Percentiles rank a stretch among this genome's conserved stretches.
These are phyloP conservation scores for Strobilomyces dryophilus DNA, from an alignment of 768 basidiomycete genomes.

Conservation along the genomic window DNA sequence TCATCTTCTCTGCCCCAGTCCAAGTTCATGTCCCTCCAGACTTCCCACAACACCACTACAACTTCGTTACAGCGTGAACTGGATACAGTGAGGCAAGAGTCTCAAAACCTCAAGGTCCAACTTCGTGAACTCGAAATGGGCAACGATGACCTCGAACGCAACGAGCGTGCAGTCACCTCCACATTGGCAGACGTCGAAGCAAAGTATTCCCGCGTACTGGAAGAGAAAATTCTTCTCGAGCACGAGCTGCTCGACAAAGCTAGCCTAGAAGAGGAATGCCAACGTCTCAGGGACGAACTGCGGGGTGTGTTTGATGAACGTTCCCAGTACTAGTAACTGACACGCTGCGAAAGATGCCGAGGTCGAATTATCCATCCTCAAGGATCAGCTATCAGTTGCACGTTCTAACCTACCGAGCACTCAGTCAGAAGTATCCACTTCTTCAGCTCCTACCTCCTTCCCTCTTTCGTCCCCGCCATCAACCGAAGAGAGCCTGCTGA, in stretches of 20 bases:
- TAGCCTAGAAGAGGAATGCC: slow-evolving; percentile 82
- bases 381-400: slow-evolving; percentile 59
- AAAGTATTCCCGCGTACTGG: slow-evolving; percentile 85
- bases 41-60: slow-evolving; percentile 84
- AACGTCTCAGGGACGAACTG: slow-evolving; percentile 88
- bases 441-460: slow-evolving; percentile 30
- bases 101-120: slow-evolving; percentile 66
- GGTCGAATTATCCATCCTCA: slow-evolving; percentile 78
- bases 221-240: slow-evolving; percentile 96
- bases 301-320: slow-evolving; percentile 62
- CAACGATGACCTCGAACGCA: slow-evolving; percentile 95
- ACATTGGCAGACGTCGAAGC: slow-evolving; percentile 80
- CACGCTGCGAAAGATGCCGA: slow-evolving; percentile 60
- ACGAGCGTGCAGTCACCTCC: slow-evolving; percentile 83
- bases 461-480: slow-evolving; percentile 28
- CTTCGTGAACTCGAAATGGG: slow-evolving; percentile 93
- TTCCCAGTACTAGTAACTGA: slow-evolving; percentile 8
- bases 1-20: slow-evolving; percentile 38
- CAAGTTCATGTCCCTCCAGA: slow-evolving; percentile 87
- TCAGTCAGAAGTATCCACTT: slow-evolving; percentile 23
- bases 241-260: slow-evolving; percentile 93
- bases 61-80: slow-evolving; percentile 90
- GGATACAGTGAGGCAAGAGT: slow-evolving; percentile 73
- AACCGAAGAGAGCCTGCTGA: slow-evolving; percentile 54
- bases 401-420: slow-evolving; percentile 30